Evolutionary conservation across 2,329 filamentous ascomycete species (phyloP).

Genomic region (Colletotrichum sp.): DNA sequence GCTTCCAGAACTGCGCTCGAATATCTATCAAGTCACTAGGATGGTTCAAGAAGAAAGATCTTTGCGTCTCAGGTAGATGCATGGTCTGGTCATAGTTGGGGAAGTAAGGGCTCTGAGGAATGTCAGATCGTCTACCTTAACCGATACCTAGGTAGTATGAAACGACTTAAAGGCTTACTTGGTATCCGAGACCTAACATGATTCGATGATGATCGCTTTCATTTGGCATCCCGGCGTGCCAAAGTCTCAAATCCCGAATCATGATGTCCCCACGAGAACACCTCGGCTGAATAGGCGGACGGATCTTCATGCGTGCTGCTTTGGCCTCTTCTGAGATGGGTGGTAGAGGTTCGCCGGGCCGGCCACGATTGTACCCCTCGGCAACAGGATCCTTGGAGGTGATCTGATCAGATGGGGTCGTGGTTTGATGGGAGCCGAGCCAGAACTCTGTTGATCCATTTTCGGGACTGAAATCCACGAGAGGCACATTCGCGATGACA

Average conservation of each 20-base stretch:
- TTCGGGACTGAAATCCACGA: constrained; percentile 52
- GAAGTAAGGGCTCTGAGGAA: background rate
- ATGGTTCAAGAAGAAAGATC: background rate
- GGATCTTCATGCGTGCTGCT: constrained; percentile 37
- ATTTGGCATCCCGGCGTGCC: constrained; percentile 70
- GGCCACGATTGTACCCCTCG: background rate
- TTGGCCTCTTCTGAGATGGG: constrained; percentile 35
- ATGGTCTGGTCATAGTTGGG: background rate
- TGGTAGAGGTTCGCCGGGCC: background rate
- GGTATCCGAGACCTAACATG: constrained; percentile 48
- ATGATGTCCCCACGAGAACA: constrained; percentile 60
- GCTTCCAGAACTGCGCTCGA: background rate
- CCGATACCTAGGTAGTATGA: too few species aligned
- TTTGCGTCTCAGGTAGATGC: background rate
- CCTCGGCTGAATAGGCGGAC: constrained; percentile 53
- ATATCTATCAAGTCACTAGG: background rate
- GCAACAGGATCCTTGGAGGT: constrained; percentile 22
- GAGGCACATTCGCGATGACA: constrained; percentile 37
- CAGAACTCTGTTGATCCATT: constrained; percentile 65
- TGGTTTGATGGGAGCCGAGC: constrained; percentile 54
- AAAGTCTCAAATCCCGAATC: constrained; percentile 63
- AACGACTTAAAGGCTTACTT: background rate
- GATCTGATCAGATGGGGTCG: constrained; percentile 42
- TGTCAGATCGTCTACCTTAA: background rate
- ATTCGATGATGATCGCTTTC: constrained; percentile 51